Evolutionary conservation across 345 rosid species (phyloP).

Genomic region (Citropsis articulata): DNA sequence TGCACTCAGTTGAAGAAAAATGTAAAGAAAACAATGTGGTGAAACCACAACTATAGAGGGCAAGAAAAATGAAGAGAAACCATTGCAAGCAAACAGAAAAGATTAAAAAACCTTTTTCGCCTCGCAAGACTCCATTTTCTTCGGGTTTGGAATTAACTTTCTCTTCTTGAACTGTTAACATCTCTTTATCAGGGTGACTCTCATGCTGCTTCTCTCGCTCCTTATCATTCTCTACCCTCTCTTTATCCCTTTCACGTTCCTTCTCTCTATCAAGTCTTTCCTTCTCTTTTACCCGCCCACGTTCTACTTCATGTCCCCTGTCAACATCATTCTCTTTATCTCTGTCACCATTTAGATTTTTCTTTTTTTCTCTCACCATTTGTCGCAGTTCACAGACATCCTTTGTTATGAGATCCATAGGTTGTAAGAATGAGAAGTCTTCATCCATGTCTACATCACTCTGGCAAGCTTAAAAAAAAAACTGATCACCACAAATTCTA

Average conservation of each 20-base stretch:
- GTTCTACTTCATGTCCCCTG: constrained; percentile 58
- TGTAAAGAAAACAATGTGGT: not conserved
- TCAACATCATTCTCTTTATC: constrained; percentile 66
- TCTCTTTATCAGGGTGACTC: constrained; percentile 47
- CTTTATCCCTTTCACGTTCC: constrained; percentile 42
- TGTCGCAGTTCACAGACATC: constrained; percentile 74
- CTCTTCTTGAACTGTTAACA: constrained; percentile 49
- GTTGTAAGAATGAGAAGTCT: constrained; percentile 95
- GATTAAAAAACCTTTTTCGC: constrained; percentile 23
- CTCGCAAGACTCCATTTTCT: constrained; percentile 58
- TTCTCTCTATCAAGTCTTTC: constrained; percentile 69
- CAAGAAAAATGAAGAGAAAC: not conserved
- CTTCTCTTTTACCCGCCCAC: constrained; percentile 60
- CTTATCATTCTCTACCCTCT: constrained; percentile 58
- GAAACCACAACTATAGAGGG: not conserved
- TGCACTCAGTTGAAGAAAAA: not conserved
- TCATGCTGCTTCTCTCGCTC: constrained; percentile 61
- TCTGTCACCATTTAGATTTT: constrained; percentile 50
- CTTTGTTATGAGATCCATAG: constrained; percentile 92
- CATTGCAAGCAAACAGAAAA: constrained; percentile 1
- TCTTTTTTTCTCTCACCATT: constrained; percentile 76
- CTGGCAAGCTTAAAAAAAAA: constrained; percentile 51
- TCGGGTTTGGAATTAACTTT: constrained; percentile 41
- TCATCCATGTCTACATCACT: constrained; percentile 77
- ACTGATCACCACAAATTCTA: constrained; percentile 29